phyloP scores from a whole-genome alignment of 23 red algal species.

The Agarophyton chilense region DNA sequence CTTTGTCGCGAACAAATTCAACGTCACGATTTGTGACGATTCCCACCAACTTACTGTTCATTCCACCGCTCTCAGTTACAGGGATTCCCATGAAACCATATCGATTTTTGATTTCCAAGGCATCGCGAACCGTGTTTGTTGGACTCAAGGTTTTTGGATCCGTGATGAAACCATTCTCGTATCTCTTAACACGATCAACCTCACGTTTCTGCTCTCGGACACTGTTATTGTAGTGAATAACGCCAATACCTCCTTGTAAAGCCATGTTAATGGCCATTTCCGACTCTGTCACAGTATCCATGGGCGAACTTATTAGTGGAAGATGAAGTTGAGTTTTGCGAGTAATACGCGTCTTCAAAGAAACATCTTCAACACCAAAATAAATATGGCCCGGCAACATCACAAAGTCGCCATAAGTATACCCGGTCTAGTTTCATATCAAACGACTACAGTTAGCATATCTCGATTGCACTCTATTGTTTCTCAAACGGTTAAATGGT shows the following conservation, averaged over 20 bases:
- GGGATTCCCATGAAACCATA: constrained; percentile 99
- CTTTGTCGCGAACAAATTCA: constrained; percentile 91
- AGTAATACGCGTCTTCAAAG: constrained; percentile 57
- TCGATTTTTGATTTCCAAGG: constrained; percentile 89
- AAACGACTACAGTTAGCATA: background rate
- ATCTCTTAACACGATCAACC: constrained; percentile 98
- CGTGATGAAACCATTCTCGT: constrained; percentile 99
- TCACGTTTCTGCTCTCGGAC: constrained; percentile 93
- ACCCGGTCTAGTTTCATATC: constrained; percentile 57
- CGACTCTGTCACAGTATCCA: constrained; percentile 99
- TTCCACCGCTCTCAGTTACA: constrained; percentile 86
- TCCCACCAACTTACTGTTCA: constrained; percentile 93
- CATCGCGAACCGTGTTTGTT: constrained; percentile 87
- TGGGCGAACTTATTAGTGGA: constrained; percentile 93
- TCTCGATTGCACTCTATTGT: background rate
- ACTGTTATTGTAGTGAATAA: constrained; percentile 97
- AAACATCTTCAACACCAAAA: constrained; percentile 93
- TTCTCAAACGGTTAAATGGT: background rate
- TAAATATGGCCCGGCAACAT: constrained; percentile 98
- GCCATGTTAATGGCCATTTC: constrained; percentile 99
- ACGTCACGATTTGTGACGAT: constrained; percentile 99
- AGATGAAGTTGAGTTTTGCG: constrained; percentile 75
- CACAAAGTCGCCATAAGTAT: constrained; percentile 97
- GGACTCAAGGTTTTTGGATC: constrained; percentile 95
- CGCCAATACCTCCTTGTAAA: constrained; percentile 93